These are phyloP conservation scores for Phialophora chinensis DNA, from an alignment of 2,329 filamentous ascomycete genomes.

Conservation along the genomic window DNA sequence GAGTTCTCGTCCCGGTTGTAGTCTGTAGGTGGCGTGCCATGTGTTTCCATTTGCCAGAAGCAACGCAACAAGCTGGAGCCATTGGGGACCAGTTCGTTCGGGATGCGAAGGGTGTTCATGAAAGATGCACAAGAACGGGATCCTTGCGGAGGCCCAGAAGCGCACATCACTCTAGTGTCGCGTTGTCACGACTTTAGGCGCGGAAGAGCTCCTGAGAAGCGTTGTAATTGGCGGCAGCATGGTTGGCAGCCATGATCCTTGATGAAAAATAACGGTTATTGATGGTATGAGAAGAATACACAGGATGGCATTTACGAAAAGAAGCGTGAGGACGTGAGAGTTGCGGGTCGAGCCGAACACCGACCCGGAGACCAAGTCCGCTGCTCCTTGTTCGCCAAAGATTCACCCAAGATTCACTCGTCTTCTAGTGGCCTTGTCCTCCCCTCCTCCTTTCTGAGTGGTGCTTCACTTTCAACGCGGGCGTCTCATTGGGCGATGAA, in stretches of 20 bases:
- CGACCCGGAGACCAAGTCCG: conserved; percentile 9
- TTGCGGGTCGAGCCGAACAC: conserved; percentile 23
- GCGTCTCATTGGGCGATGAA: conserved; percentile 2
- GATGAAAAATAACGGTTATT: conserved; percentile 6
- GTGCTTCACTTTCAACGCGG: conserved; percentile 33
- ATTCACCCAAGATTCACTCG: neutral
- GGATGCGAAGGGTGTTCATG: conserved; percentile 32
- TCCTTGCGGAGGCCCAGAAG: conserved; percentile 13
- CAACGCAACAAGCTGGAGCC: conserved; percentile 8
- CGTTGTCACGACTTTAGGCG: conserved; percentile 12
- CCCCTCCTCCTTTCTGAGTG: conserved; percentile 4
- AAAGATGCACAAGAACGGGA: conserved; percentile 11
- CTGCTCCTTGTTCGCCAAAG: neutral
- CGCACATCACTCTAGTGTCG: conserved; percentile 10
- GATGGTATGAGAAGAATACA: conserved; percentile 2
- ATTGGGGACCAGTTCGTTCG: conserved; percentile 30
- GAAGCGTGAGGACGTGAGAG: neutral
- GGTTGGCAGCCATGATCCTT: neutral
- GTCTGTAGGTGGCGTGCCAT: conserved; percentile 13
- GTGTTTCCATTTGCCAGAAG: conserved; percentile 22
- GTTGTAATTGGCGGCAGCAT: conserved; percentile 12
- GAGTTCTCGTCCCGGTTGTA: conserved; percentile 12
- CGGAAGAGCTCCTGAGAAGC: conserved; percentile 2
- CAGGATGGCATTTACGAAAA: neutral
- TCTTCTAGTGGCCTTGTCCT: conserved; percentile 3